These are phyloP conservation scores for Ustilago sp. DNA, from an alignment of 1,284 basidiomycete species.

Conservation along the genomic window DNA sequence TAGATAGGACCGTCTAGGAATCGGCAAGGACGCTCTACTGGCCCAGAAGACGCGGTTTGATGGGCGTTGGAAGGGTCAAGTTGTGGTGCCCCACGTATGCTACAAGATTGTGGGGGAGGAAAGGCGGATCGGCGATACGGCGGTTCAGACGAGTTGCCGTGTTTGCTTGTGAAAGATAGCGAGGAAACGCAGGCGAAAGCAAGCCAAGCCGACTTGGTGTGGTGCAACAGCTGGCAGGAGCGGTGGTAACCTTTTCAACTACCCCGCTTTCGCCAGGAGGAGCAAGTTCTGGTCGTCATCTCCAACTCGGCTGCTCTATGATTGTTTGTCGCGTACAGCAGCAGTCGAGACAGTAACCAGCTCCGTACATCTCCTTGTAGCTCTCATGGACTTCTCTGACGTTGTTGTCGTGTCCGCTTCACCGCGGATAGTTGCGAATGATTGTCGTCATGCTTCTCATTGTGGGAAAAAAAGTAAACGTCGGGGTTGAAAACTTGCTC, in stretches of 20 bases:
- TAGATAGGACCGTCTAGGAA: too few species aligned
- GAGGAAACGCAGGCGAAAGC: conserved; percentile 2
- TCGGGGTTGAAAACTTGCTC: background rate
- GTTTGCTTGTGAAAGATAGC: conserved; percentile 1
- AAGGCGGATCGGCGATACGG: conserved; percentile 3
- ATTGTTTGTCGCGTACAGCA: background rate
- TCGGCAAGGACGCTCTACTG: too few species aligned
- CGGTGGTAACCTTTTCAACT: background rate
- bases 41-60: too few species aligned
- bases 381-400: background rate
- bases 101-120: background rate
- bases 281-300: background rate
- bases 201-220: background rate
- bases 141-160: background rate
- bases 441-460: conserved; percentile 3
- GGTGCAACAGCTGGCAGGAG: background rate
- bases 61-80: background rate
- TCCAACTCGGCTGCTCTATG: background rate
- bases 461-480: background rate
- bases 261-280: background rate
- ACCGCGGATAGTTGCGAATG: background rate
- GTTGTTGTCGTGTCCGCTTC: background rate
- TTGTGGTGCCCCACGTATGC: background rate
- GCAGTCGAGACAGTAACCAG: too few species aligned
- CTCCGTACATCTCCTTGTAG: background rate